These are phyloP conservation scores for Tuber umbilicatum DNA, from an alignment of 495 filamentous ascomycete species.

Conservation along the genomic window DNA sequence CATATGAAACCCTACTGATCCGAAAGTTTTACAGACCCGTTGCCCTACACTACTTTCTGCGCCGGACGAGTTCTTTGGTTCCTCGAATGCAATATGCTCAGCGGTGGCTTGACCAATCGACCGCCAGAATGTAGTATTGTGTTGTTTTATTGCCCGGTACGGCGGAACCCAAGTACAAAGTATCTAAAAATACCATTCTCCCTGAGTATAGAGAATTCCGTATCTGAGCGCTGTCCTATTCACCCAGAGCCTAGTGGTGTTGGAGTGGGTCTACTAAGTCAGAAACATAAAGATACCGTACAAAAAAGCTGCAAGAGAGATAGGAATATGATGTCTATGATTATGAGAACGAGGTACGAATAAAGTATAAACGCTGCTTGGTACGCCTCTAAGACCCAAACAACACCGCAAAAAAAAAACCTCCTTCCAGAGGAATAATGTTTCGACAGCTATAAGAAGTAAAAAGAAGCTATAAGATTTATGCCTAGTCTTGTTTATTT, in stretches of 20 bases:
- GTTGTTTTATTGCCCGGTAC: not conserved
- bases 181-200: not conserved
- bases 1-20: not conserved
- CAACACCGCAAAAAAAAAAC: not conserved
- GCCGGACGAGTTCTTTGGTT: not conserved
- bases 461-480: not conserved
- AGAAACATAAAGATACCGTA: not conserved
- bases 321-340: not conserved
- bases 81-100: not conserved
- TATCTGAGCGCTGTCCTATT: not conserved
- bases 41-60: not conserved
- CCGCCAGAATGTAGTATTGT: not conserved
- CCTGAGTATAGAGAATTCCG: not conserved
- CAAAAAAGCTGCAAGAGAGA: not conserved
- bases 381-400: slow-evolving; percentile 1
- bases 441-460: not conserved
- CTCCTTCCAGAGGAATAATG: not conserved
- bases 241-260: not conserved
- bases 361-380: not conserved
- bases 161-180: not conserved
- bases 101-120: not conserved
- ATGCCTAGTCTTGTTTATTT: not conserved
- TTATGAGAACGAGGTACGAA: not conserved
- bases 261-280: not conserved
- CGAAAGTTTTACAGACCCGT: not conserved